These are phyloP conservation scores for Xylaria sp. DNA, from an alignment of 2,329 filamentous ascomycete genomes.

Conservation along the genomic window DNA sequence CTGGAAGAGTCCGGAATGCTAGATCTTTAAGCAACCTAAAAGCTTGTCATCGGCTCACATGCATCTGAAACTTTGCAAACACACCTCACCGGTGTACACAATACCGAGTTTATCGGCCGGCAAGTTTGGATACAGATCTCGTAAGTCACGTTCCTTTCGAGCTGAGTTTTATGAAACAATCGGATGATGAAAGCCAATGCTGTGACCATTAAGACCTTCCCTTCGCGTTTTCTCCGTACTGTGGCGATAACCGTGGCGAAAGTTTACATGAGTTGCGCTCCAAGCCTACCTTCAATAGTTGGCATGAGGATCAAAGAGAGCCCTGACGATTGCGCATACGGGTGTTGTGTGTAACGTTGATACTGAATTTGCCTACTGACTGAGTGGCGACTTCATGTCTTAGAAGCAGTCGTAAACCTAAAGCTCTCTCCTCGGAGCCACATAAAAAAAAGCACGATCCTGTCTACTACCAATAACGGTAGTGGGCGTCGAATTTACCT, in stretches of 20 bases:
- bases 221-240: constrained; percentile 44
- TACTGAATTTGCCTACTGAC: not conserved
- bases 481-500: not conserved
- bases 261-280: constrained; percentile 47
- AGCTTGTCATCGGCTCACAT: not conserved
- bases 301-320: constrained; percentile 70
- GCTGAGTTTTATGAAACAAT: constrained; percentile 45
- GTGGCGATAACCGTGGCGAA: constrained; percentile 54
- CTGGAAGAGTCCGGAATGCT: not conserved
- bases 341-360: constrained; percentile 2
- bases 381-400: not conserved
- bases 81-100: no score
- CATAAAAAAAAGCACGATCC: no score
- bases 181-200: constrained; percentile 59
- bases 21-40: not conserved
- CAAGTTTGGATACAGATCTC: not conserved
- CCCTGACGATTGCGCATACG: constrained; percentile 58
- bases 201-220: constrained; percentile 29
- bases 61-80: not conserved
- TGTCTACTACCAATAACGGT: no score
- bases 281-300: constrained; percentile 50
- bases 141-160: not conserved
- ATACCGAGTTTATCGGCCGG: not conserved
- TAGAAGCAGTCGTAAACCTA: not conserved
- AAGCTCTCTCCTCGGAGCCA: not conserved